phyloP scores from a whole-genome alignment of 257 asterid genomes.

The Lycium ferocissimum region DNA sequence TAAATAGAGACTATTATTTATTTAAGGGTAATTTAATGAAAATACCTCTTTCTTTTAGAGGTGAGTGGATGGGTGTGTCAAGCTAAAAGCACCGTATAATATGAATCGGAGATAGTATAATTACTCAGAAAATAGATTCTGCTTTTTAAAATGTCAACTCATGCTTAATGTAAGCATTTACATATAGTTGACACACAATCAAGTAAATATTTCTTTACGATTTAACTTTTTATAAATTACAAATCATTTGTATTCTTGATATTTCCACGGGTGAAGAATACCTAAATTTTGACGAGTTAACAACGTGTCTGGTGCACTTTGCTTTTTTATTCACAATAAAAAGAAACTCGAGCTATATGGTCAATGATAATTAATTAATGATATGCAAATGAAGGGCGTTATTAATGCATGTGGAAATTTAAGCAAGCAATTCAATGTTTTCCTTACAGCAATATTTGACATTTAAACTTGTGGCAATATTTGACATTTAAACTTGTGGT shows the following conservation, averaged over 20 bases:
- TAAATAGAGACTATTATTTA: too few relatives aligned
- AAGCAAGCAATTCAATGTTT: background rate
- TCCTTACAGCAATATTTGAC: background rate
- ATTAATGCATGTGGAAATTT: background rate
- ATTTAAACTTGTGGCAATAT: background rate
- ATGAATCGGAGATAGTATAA: too few relatives aligned
- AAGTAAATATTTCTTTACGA: background rate
- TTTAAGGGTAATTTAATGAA: too few relatives aligned
- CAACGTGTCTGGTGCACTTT: background rate
- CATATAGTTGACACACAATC: background rate
- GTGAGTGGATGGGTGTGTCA: too few relatives aligned
- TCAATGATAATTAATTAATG: background rate
- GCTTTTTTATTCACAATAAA: background rate
- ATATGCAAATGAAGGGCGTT: background rate
- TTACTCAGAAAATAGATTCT: too few relatives aligned
- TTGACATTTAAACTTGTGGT: background rate
- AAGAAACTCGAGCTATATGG: background rate
- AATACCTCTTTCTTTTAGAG: too few relatives aligned
- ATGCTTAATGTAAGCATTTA: background rate
- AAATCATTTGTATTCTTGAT: background rate
- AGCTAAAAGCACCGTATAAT: too few relatives aligned
- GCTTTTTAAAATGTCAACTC: background rate
- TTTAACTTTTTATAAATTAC: background rate
- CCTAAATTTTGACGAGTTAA: background rate
- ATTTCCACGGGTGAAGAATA: background rate